phyloP scores from a whole-genome alignment of 2,329 filamentous ascomycete species.

The Trichoderma citrinoviride region DNA sequence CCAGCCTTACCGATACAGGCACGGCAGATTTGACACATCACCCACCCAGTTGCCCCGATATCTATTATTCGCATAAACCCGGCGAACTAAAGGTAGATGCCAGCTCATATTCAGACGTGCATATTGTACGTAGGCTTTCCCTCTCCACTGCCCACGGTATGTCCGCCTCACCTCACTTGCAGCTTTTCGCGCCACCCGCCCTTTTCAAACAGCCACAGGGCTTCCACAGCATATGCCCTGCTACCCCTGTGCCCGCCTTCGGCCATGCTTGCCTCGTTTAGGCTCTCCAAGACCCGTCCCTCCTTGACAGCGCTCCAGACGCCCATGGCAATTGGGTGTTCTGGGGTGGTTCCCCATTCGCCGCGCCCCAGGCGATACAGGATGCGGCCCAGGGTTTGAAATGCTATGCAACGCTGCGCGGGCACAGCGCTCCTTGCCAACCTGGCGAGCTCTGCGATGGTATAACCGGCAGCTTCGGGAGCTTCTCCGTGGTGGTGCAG shows the following conservation, averaged over 20 bases:
- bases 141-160: background rate
- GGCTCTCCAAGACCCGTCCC: constrained; percentile 70
- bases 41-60: background rate
- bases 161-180: constrained; percentile 49
- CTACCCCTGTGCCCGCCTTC: constrained; percentile 73
- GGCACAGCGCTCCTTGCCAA: constrained; percentile 79
- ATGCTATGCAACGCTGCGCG: constrained; percentile 85
- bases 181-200: constrained; percentile 67
- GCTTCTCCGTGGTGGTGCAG: constrained; percentile 92
- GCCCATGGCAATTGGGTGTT: constrained; percentile 66
- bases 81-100: background rate
- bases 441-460: constrained; percentile 78
- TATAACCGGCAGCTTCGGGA: constrained; percentile 92
- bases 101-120: background rate
- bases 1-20: background rate
- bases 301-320: constrained; percentile 80
- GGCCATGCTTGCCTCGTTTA: constrained; percentile 72
- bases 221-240: constrained; percentile 81
- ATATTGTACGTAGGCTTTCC: background rate
- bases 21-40: background rate
- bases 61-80: background rate
- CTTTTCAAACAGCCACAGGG: constrained; percentile 76
- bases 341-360: constrained; percentile 58
- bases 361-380: constrained; percentile 78
- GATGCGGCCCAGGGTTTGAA: constrained; percentile 83